Base-by-base conservation (phyloP, 306 rosid species). In the Sesbania bispinosa region DNA sequence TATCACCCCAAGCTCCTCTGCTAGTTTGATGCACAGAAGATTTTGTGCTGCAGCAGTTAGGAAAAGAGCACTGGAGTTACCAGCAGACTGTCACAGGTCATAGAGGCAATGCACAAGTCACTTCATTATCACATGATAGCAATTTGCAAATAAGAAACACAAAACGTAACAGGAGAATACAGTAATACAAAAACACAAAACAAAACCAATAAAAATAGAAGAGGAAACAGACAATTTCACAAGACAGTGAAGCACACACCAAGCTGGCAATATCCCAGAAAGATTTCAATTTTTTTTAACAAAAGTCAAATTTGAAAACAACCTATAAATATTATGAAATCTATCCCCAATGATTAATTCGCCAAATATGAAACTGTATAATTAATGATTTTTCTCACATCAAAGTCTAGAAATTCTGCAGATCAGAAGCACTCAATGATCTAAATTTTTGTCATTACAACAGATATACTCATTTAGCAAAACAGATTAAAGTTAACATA, bases 1-100 rank as follows among this genome's bases (percentile, higher is more conserved):
- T 62, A 82, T 62, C 54, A 94, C 90, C 75, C 97, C 97, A 67
- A 91, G 83, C 74, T 91, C 96, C 76, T 89, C 90, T 6, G 99
- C 99, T 75, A 94, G 77, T 85, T 88, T 88, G 39, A 94, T 32
- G 79, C 97, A 89, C 33, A 94, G 87, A 73, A 94, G 68, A 80
- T 91, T 94, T 88, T 94, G 99, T 67, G 99, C 99, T 21, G 99
- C 99, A 70, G 97, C 99, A 68, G 99, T 94, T 57, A 94, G 84
- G 96, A 88, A 94, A 76, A 94, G 99, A 83, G 99, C 97, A 80
- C 99, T 94, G 69, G 97, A 94, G 88, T 86, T 91, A 77, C 93
- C 83, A 65, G 97, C 83, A 71, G 93, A 77, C 97, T 94, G 95
- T 77, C 90, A 85, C 14, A 35, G 59, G 26, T 73, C 85, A 88